These are phyloP conservation scores for Fraxinus xanthoxyloides DNA, from an alignment of 305 asterid genomes.

Conservation along the genomic window DNA sequence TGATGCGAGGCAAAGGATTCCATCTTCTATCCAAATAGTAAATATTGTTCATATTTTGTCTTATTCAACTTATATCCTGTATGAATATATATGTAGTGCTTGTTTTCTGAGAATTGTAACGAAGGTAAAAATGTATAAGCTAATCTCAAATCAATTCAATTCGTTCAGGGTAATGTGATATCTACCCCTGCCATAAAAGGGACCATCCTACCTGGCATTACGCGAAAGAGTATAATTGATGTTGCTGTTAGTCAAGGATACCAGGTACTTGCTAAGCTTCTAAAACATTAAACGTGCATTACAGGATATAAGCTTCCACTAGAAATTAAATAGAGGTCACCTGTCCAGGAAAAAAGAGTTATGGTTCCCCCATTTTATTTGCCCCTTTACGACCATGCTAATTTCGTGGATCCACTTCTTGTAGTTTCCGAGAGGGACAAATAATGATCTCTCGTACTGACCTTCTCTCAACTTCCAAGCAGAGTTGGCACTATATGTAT, in stretches of 20 bases:
- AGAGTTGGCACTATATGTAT: neutral
- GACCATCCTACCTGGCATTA: slow-evolving; percentile 94
- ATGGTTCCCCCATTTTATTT: neutral
- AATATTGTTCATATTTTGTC: neutral
- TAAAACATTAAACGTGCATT: neutral
- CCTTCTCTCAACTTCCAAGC: neutral
- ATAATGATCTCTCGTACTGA: neutral
- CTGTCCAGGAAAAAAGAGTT: neutral
- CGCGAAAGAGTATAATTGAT: slow-evolving; percentile 89
- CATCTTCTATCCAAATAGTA: neutral
- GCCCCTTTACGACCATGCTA: neutral
- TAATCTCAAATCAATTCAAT: slow-evolving; percentile 12
- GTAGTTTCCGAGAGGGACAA: neutral
- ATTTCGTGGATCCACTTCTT: neutral
- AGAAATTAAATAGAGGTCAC: neutral
- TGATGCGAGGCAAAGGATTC: neutral
- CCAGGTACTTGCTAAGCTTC: slow-evolving; percentile 43
- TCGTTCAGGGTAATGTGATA: slow-evolving; percentile 67
- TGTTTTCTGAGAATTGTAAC: neutral
- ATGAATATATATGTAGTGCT: neutral
- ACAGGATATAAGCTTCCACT: neutral
- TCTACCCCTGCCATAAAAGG: slow-evolving; percentile 88
- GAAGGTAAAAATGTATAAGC: neutral
- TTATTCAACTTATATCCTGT: neutral
- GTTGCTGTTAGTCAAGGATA: slow-evolving; percentile 77